phyloP scores from a whole-genome alignment of 768 basidiomycete genomes.

The Rhodotorula sphaerocarpa region DNA sequence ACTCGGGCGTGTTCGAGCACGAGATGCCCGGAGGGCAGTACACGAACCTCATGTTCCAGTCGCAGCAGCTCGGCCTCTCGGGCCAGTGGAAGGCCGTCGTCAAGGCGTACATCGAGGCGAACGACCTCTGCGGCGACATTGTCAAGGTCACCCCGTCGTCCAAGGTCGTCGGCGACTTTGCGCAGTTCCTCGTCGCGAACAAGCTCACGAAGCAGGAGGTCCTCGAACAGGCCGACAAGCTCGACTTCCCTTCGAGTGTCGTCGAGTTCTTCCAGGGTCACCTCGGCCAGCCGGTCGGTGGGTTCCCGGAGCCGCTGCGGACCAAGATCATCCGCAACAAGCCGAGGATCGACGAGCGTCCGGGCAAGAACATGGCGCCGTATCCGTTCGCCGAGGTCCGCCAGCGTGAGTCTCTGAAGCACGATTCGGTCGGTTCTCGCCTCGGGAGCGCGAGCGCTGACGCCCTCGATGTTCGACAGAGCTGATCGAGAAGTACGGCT shows the following conservation, averaged over 20 bases:
- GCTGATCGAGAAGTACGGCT: conserved; percentile 85
- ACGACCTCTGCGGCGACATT: conserved; percentile 91
- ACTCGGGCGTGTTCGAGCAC: conserved; percentile 84
- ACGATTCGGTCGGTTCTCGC: too few species aligned
- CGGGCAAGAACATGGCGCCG: conserved; percentile 76
- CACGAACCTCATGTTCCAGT: conserved; percentile 71
- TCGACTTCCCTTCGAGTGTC: conserved; percentile 82
- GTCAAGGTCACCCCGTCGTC: conserved; percentile 99
- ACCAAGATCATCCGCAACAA: conserved; percentile 85
- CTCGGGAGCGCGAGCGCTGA: too few species aligned
- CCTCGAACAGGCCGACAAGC: conserved; percentile 68
- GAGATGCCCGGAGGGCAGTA: conserved; percentile 81
- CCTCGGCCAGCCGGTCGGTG: conserved; percentile 89
- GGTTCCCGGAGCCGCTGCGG: conserved; percentile 96
- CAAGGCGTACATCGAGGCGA: conserved; percentile 97
- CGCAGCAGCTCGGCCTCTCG: conserved; percentile 88
- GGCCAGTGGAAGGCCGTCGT: conserved; percentile 97
- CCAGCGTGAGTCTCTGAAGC: conserved; percentile 9
- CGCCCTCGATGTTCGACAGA: background rate
- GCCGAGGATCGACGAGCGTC: conserved; percentile 84
- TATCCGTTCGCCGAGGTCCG: conserved; percentile 92
- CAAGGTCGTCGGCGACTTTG: conserved; percentile 98
- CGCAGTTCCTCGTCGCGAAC: conserved; percentile 81
- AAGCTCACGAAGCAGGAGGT: conserved; percentile 79
- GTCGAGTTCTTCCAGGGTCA: conserved; percentile 97